These are phyloP conservation scores for Sarocladium kiliense DNA, from an alignment of 2,329 filamentous ascomycete genomes.

Conservation along the genomic window DNA sequence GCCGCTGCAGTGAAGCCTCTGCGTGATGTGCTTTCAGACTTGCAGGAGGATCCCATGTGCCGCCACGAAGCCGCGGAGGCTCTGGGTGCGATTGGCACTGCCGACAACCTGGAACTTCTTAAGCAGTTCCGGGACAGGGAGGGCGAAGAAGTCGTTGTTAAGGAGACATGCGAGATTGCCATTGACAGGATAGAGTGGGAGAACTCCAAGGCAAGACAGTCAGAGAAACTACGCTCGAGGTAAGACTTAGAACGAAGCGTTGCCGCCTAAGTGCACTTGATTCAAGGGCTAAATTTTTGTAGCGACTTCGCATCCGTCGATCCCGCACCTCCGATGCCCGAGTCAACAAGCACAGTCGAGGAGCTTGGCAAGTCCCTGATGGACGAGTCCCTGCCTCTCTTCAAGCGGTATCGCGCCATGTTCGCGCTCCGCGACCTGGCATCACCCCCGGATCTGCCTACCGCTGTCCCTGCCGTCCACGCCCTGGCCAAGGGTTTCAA, in stretches of 20 bases:
- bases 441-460: slow-evolving; percentile 85
- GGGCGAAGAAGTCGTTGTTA: slow-evolving; percentile 74
- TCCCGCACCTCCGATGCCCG: slow-evolving; percentile 81
- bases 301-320: slow-evolving; percentile 96
- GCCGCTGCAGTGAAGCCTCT: slow-evolving; percentile 68
- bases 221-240: slow-evolving; percentile 79
- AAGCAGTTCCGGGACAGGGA: slow-evolving; percentile 67
- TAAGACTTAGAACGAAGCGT: slow-evolving; percentile 32
- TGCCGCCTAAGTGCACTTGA: slow-evolving; percentile 12
- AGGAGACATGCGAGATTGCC: slow-evolving; percentile 95
- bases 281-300: slow-evolving; percentile 23
- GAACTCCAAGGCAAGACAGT: slow-evolving; percentile 64
- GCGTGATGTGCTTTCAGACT: slow-evolving; percentile 67
- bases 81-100: slow-evolving; percentile 77
- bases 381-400: slow-evolving; percentile 73
- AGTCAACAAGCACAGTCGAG: slow-evolving; percentile 63
- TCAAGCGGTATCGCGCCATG: slow-evolving; percentile 95
- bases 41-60: slow-evolving; percentile 88
- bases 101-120: slow-evolving; percentile 68
- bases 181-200: slow-evolving; percentile 94
- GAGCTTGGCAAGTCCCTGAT: slow-evolving; percentile 73
- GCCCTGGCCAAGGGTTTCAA: slow-evolving; percentile 80
- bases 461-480: slow-evolving; percentile 79
- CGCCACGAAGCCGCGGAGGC: slow-evolving; percentile 96
- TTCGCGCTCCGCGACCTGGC: slow-evolving; percentile 93